Conservation (phyloP, 805 yeast species). For the Kazachstania psychrophila region DNA sequence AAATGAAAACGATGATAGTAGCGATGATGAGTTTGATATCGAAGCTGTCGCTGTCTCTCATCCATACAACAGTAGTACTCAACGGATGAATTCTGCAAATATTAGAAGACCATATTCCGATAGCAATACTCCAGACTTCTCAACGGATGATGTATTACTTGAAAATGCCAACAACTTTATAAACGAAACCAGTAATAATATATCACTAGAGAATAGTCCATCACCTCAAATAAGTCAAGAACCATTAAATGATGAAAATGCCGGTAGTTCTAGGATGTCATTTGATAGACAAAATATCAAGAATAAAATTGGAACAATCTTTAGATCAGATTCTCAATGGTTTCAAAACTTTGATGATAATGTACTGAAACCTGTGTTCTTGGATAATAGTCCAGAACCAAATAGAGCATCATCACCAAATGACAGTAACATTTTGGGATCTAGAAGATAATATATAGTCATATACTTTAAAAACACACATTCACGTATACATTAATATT, state of each 20-base stretch:
- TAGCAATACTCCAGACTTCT: slow-evolving; percentile 12
- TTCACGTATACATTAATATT: too few species aligned
- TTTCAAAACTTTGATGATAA: slow-evolving; percentile 89
- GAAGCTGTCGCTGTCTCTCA: slow-evolving; percentile 47
- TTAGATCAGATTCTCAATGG: slow-evolving; percentile 56
- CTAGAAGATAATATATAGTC: too few species aligned
- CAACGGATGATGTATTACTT: slow-evolving; percentile 12
- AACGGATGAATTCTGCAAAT: not conserved
- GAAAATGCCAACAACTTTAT: slow-evolving; percentile 2
- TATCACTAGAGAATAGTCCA: not conserved
- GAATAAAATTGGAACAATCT: slow-evolving; percentile 17
- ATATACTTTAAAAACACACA: too few species aligned
- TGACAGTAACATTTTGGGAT: too few species aligned
- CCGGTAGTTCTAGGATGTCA: slow-evolving; percentile 1
- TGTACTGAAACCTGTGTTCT: slow-evolving; percentile 81
- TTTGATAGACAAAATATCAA: slow-evolving; percentile 7
- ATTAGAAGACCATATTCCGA: slow-evolving; percentile 24
- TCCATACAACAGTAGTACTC: slow-evolving; percentile 6
- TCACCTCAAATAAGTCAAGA: not conserved
- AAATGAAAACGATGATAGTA: slow-evolving; percentile 53
- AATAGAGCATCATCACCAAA: not conserved
- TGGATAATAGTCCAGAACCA: slow-evolving; percentile 40
- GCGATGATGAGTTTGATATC: slow-evolving; percentile 93
- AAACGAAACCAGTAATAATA: slow-evolving; percentile 2
- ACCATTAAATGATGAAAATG: not conserved